Evolutionary conservation across 1,139 yeast species (phyloP).

Genomic region (Geotrichum candidum): DNA sequence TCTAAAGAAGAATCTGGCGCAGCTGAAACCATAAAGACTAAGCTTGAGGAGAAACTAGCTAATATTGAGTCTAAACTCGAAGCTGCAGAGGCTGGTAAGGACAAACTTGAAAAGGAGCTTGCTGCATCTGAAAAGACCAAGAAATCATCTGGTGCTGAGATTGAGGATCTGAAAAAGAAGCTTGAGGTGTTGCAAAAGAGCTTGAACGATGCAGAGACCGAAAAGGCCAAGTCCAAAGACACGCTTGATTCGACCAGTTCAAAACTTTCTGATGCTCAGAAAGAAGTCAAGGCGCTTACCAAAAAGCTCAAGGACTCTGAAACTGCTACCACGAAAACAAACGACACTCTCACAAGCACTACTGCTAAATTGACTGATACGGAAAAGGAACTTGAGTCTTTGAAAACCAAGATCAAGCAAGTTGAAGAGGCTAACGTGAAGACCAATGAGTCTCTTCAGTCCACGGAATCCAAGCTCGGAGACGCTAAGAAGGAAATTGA

Average conservation of each 20-base stretch:
- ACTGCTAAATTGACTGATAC: slow-evolving; percentile 10
- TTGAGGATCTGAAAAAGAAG: slow-evolving; percentile 12
- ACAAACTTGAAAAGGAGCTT: not conserved
- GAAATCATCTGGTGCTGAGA: slow-evolving; percentile 2
- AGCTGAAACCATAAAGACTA: not conserved
- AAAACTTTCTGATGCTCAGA: slow-evolving; percentile 15
- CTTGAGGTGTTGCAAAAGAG: slow-evolving; percentile 4
- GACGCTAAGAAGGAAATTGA: not conserved
- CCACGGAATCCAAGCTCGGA: not conserved
- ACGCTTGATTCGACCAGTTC: not conserved
- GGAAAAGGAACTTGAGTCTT: slow-evolving; percentile 12
- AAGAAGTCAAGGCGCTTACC: slow-evolving; percentile 12
- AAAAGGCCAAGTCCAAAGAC: not conserved
- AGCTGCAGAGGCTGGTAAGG: not conserved
- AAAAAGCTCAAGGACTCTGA: slow-evolving; percentile 14
- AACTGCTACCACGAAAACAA: slow-evolving; percentile 6
- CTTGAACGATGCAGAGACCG: not conserved
- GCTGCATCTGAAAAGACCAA: slow-evolving; percentile 6
- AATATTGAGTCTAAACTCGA: not conserved
- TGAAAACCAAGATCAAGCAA: slow-evolving; percentile 20
- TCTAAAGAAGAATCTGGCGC: not conserved
- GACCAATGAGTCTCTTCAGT: not conserved
- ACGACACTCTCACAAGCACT: slow-evolving; percentile 11
- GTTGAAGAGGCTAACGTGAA: slow-evolving; percentile 6
- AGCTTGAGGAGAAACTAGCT: not conserved